Base-by-base conservation (phyloP, 2,329 filamentous ascomycete species). In the Neopestalotiopsis clavispora region DNA sequence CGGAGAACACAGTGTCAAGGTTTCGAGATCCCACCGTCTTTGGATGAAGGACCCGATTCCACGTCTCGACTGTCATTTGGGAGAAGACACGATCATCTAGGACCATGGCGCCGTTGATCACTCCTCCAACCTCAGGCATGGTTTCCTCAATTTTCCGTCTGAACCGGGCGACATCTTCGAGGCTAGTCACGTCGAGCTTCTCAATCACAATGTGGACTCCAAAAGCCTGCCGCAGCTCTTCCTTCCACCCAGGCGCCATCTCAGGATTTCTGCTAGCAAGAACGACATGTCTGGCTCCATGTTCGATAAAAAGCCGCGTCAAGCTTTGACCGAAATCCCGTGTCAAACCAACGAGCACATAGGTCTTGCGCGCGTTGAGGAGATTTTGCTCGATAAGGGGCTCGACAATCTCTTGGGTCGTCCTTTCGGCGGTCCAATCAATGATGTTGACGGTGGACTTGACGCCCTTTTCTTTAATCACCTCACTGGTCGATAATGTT, bases 61-160 rank as follows among this genome's bases (percentile, higher is more conserved):
- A 79, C 0, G 76, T 80, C 1, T 78, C 76, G 9, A 78, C 58
- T 1, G 78, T 78, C 82, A 84, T 83, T 67, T 82, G 75, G 0
- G 81, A 75, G 66, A 84, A 84, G 14, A 83, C 76, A 6, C 78
- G 74, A 70, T 84, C 83, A 4, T 84, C 80, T 2, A 84, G 78
- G 2, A 84, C 79, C 82, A 84, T 84, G 66, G 82, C 81, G 6
- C 82, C 83, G 70, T 84, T 84, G 69, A 83, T 76, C 5, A 84
- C 71, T 17, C 82, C 83, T 2, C 74, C 82, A 0, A 83, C 75
- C 0, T 75, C 75, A 0, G 80, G 79, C 71, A 78, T 72, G 0
- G 68, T 69, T 6, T 62, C 5, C 0, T 69, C 61, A 0, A 80
- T 65, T 1, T 67, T 71, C 0, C 45, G 4, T 57, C 74, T 78